A percentile compares a stretch with the other conserved stretches of the same genome.
Evolutionary conservation across 768 basidiomycete species (phyloP).

Genomic region (Mycena chlorophos): DNA sequence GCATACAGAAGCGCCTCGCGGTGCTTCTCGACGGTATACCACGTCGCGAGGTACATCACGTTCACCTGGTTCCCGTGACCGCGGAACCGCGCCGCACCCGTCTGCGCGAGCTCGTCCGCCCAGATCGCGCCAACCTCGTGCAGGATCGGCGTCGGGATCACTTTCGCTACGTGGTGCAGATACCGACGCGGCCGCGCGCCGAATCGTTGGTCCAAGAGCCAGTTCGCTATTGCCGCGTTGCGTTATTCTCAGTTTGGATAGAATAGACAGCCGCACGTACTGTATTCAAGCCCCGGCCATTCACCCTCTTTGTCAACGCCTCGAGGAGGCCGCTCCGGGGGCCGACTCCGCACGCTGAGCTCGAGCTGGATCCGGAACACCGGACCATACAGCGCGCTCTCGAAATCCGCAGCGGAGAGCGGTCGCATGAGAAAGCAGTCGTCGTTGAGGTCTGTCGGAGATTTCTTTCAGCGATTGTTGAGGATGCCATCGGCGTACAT

Average conservation of each 20-base stretch:
- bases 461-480: too few relatives aligned
- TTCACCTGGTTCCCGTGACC: slow-evolving; percentile 18
- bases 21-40: slow-evolving; percentile 24
- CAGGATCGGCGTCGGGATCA: slow-evolving; percentile 13
- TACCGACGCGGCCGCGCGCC: slow-evolving; percentile 16
- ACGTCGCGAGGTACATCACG: slow-evolving; percentile 16
- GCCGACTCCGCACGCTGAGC: slow-evolving; percentile 7
- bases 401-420: slow-evolving; percentile 14
- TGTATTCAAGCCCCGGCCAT: slow-evolving; percentile 18
- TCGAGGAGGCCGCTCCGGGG: slow-evolving; percentile 1
- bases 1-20: slow-evolving; percentile 18
- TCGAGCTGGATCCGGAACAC: slow-evolving; percentile 22
- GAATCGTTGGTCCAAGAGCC: slow-evolving; percentile 22
- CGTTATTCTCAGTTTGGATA: not conserved
- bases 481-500: slow-evolving; percentile 5
- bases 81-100: slow-evolving; percentile 19
- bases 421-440: slow-evolving; percentile 19
- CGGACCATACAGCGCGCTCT: slow-evolving; percentile 15
- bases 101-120: slow-evolving; percentile 17
- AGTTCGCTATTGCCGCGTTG: slow-evolving; percentile 13
- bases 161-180: slow-evolving; percentile 18
- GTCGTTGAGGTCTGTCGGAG: slow-evolving; percentile 16
- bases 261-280: not conserved
- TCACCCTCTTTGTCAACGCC: slow-evolving; percentile 21
- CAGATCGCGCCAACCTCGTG: slow-evolving; percentile 17